phyloP scores from a whole-genome alignment of 805 yeast genomes.

The Cyberlindnera euphorbiiphila region DNA sequence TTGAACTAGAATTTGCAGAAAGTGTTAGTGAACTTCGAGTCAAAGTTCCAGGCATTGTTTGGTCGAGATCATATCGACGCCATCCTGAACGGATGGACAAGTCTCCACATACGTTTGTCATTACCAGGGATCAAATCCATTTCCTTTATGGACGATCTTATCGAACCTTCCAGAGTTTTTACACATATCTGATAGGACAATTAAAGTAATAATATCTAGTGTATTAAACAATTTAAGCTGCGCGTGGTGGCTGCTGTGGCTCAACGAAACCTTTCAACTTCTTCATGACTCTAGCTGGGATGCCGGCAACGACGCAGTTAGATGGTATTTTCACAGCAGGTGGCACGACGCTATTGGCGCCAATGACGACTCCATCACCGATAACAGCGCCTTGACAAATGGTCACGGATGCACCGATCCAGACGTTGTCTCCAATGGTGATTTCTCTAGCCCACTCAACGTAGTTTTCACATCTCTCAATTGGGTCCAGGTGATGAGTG shows the following conservation, averaged over 20 bases:
- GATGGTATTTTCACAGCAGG: constrained; percentile 46
- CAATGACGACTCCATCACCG: constrained; percentile 59
- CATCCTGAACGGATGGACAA: constrained; percentile 6
- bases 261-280: constrained; percentile 21
- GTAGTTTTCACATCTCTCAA: constrained; percentile 31
- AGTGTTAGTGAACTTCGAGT: not conserved
- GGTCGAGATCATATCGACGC: constrained; percentile 27
- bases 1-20: not conserved
- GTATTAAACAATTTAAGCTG: too few relatives aligned
- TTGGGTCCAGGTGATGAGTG: constrained; percentile 56
- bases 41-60: constrained; percentile 19
- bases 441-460: constrained; percentile 55
- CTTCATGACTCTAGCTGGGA: constrained; percentile 50
- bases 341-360: constrained; percentile 65
- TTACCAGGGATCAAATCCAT: constrained; percentile 13
- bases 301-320: constrained; percentile 56
- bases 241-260: constrained; percentile 1
- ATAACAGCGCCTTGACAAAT: constrained; percentile 64
- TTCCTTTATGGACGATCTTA: constrained; percentile 19
- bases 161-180: constrained; percentile 23
- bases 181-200: constrained; percentile 13
- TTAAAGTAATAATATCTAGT: not conserved
- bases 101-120: constrained; percentile 12
- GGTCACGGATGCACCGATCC: constrained; percentile 58
- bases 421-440: constrained; percentile 57